Base-by-base conservation (phyloP, 1,284 basidiomycete species). In the Ustilago loliicola region DNA sequence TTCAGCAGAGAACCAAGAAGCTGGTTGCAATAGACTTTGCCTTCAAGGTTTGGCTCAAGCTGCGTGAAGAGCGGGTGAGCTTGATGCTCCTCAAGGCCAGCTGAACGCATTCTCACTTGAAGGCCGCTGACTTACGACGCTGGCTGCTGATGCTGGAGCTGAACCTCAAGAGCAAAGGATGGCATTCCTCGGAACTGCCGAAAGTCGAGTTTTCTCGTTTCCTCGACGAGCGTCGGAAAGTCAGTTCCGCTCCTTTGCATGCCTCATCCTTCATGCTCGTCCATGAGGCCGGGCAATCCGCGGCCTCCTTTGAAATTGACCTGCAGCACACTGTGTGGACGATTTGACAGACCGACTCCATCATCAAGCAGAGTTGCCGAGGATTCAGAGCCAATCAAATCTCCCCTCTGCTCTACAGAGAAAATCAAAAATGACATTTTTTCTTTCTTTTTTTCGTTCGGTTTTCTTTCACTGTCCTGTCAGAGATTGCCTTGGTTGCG, bases 201-300 rank as follows among this genome's bases (percentile, higher is more conserved):
- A 62, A 47, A 17, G 27, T 13, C 19, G 50, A n/a, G 19, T 34
- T 27, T 54, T 19, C 19, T 23, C 40, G 51, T n/a, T 42, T 34
- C 29, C 29, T 7, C 23, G 40, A 32, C 48, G 21, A 66, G 56
- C 64, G 38, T 66, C 64, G 64, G 64, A 60, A 66, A 51, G 56
- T 42, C 48, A 25, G 50, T 54, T 66, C 64, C 64, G 64, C 52
- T 13, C 9, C n/a, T 23, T 23, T 54, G 25, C 52, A 25, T 54
- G 52, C 52, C n/a, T 54, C 52, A 21, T 3, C 10, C 21, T 32
- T 21, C 27, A 19, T 40, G 25, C 25, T 50, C 25, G 11, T 15
- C 48, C 11, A 27, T 15, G 21, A 17, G 17, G n/a, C 21, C 58
- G 32, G 47, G 21, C 32, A 40, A 2, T 51, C 32, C 47, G 58